These are phyloP conservation scores for Coleophoma eucalyptorum DNA, from an alignment of 2,329 filamentous ascomycete genomes.

Conservation along the genomic window DNA sequence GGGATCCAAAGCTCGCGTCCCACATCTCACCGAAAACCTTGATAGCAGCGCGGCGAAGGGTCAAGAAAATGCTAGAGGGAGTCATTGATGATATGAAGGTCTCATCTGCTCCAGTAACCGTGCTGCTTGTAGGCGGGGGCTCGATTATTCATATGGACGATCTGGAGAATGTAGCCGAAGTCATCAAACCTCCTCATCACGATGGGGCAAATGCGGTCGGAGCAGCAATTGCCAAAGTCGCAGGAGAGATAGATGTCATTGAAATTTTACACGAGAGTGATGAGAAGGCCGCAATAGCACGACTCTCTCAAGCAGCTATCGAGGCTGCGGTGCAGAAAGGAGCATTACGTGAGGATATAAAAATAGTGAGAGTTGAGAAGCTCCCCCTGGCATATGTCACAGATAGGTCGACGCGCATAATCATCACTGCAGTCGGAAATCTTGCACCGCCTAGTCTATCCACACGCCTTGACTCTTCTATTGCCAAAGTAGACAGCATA, in stretches of 20 bases:
- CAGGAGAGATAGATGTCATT: slow-evolving; percentile 49
- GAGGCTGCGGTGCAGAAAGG: slow-evolving; percentile 11
- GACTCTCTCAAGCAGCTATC: slow-evolving; percentile 23
- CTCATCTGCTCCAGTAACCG: slow-evolving; percentile 42
- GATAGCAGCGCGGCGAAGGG: slow-evolving; percentile 10
- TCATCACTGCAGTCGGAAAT: slow-evolving; percentile 16
- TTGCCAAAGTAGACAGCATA: neutral
- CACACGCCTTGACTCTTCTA: neutral
- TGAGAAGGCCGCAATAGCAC: slow-evolving; percentile 33
- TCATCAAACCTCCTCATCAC: slow-evolving; percentile 43
- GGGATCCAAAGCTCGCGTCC: neutral
- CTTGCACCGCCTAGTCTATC: slow-evolving; percentile 1
- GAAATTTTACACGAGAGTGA: slow-evolving; percentile 37
- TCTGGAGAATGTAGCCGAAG: slow-evolving; percentile 41
- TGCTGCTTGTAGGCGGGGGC: slow-evolving; percentile 52
- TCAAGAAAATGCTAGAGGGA: slow-evolving; percentile 43
- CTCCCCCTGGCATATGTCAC: slow-evolving; percentile 19
- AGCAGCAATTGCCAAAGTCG: slow-evolving; percentile 52
- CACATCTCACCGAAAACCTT: neutral
- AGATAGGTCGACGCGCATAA: slow-evolving; percentile 16
- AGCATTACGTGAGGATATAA: slow-evolving; percentile 27
- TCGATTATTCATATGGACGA: slow-evolving; percentile 42
- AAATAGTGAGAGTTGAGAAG: slow-evolving; percentile 42
- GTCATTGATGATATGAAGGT: slow-evolving; percentile 51
- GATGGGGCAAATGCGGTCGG: slow-evolving; percentile 54